A percentile compares a stretch with the other conserved stretches of the same genome.
These are phyloP conservation scores for Annulohypoxylon stygium DNA, from an alignment of 495 filamentous ascomycete genomes.

Conservation along the genomic window DNA sequence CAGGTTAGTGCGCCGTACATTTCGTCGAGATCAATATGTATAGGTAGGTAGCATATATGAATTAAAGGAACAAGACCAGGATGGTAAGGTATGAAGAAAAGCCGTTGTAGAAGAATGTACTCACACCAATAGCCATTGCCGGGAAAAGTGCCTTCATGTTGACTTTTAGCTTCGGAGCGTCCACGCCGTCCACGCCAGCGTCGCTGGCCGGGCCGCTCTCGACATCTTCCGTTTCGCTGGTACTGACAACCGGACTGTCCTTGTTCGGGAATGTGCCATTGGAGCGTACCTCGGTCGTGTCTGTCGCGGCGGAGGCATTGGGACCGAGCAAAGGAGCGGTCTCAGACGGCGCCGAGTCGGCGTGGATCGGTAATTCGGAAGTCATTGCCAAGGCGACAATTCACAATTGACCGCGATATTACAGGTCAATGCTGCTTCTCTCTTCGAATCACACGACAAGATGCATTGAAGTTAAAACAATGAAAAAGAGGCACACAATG, in stretches of 20 bases:
- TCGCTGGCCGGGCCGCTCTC: constrained; percentile 28
- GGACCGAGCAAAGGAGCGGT: constrained; percentile 45
- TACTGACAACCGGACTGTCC: constrained; percentile 9
- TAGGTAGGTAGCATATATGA: not conserved
- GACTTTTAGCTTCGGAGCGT: constrained; percentile 48
- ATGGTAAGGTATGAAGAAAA: not conserved
- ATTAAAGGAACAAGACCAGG: not conserved
- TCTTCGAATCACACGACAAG: not conserved
- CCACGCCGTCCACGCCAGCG: constrained; percentile 13
- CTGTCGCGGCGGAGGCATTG: constrained; percentile 26
- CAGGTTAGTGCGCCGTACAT: not conserved
- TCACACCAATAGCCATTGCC: constrained; percentile 70
- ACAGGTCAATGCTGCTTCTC: not conserved
- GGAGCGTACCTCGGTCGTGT: constrained; percentile 15
- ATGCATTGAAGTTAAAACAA: not conserved
- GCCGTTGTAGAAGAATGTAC: constrained; percentile 30
- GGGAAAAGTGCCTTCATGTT: constrained; percentile 68
- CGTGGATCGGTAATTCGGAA: constrained; percentile 20
- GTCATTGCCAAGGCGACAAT: constrained; percentile 21
- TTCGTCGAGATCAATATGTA: not conserved
- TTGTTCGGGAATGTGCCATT: constrained; percentile 39
- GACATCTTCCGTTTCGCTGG: constrained; percentile 31
- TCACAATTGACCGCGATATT: not conserved
- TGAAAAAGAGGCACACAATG: not conserved
- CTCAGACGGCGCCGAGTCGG: constrained; percentile 40